Evolutionary conservation across 1,284 basidiomycete species (phyloP).

Genomic region (Ganoderma resinaceum): DNA sequence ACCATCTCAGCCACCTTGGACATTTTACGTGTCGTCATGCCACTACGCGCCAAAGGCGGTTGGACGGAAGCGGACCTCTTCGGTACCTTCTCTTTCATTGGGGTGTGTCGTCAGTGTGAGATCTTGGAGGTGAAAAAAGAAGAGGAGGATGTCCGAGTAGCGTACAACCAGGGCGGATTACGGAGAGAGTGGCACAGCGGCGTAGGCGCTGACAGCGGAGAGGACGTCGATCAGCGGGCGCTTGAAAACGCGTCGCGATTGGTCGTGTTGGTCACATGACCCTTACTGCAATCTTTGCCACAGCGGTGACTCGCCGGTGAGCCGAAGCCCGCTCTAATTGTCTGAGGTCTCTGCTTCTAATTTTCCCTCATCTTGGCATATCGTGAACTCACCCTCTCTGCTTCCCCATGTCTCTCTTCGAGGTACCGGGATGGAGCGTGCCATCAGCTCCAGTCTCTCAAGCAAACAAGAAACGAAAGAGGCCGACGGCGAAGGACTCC

Average conservation of each 20-base stretch:
- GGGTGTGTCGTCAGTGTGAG: not conserved
- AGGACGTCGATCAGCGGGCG: not conserved
- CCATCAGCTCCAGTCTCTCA: slow-evolving; percentile 52
- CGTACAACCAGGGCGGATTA: not conserved
- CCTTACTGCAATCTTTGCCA: not conserved
- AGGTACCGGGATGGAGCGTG: slow-evolving; percentile 78
- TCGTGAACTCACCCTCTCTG: not conserved
- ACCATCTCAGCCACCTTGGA: slow-evolving; percentile 6
- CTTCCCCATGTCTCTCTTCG: slow-evolving; percentile 59
- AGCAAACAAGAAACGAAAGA: slow-evolving; percentile 72
- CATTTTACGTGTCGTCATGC: slow-evolving; percentile 11
- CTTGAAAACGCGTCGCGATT: not conserved
- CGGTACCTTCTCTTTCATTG: not conserved
- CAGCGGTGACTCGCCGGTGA: not conserved
- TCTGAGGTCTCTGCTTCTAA: not conserved
- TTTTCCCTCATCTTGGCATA: not conserved
- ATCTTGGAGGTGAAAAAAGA: too few species aligned
- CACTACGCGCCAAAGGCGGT: not conserved
- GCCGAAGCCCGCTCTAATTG: not conserved
- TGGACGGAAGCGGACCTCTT: not conserved
- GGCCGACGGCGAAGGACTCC: slow-evolving; percentile 41
- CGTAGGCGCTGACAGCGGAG: not conserved
- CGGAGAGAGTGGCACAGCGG: not conserved
- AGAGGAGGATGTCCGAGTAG: not conserved
- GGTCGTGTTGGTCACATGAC: slow-evolving; percentile 6